These are phyloP conservation scores for Taphrina betulina DNA, from an alignment of 1,139 yeast species.

Conservation along the genomic window DNA sequence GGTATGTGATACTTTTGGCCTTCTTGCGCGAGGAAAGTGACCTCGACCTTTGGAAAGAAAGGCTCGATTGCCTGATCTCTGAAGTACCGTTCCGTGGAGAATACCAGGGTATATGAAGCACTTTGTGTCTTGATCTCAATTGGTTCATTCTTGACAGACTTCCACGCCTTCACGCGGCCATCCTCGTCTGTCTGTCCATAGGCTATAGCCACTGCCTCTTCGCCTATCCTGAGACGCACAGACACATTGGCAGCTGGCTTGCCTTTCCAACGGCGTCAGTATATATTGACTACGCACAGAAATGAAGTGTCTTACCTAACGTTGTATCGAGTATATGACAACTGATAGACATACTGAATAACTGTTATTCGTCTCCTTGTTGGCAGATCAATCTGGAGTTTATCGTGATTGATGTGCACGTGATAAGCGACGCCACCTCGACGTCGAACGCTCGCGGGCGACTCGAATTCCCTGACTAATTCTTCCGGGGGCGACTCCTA, in stretches of 20 bases:
- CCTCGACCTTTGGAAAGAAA: slow-evolving; percentile 37
- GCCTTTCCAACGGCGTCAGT: not conserved
- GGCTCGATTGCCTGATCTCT: slow-evolving; percentile 22
- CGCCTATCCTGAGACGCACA: slow-evolving; percentile 14
- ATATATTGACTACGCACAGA: not conserved
- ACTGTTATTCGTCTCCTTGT: not conserved
- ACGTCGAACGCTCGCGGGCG: too few relatives aligned
- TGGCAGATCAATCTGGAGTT: not conserved
- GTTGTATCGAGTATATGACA: slow-evolving; percentile 33
- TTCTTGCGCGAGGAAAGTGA: slow-evolving; percentile 32
- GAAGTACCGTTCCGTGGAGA: slow-evolving; percentile 32
- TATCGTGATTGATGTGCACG: not conserved
- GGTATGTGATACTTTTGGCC: slow-evolving; percentile 79
- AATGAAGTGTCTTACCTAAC: slow-evolving; percentile 1
- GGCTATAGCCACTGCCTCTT: slow-evolving; percentile 16
- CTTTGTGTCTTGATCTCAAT: slow-evolving; percentile 9
- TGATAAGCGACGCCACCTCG: too few relatives aligned
- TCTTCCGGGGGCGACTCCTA: too few relatives aligned
- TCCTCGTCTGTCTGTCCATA: slow-evolving; percentile 31
- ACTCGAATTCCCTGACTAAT: too few relatives aligned
- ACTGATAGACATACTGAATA: slow-evolving; percentile 16
- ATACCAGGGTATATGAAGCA: slow-evolving; percentile 21
- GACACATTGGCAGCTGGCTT: slow-evolving; percentile 19
- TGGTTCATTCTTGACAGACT: slow-evolving; percentile 1
- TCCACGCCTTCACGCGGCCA: slow-evolving; percentile 31